Evolutionary conservation across 768 basidiomycete species (phyloP).

Genomic region (Auricularia cornea): DNA sequence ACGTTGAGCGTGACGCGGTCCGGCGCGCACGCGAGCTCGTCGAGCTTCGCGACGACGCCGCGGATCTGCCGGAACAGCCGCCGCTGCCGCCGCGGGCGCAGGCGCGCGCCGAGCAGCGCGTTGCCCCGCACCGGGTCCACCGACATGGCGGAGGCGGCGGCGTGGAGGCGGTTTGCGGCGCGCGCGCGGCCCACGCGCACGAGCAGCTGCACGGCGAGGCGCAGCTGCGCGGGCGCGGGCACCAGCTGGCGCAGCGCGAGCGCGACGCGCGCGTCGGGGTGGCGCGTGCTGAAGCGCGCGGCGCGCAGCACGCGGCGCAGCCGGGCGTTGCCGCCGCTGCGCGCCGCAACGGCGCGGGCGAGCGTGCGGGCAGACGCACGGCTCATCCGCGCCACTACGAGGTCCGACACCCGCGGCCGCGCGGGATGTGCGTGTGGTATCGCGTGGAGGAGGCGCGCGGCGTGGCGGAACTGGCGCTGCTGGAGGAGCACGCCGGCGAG

Average conservation of each 20-base stretch:
- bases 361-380: neutral
- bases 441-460: neutral
- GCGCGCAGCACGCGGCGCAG: neutral
- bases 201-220: conserved; percentile 29
- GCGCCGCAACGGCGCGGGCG: neutral
- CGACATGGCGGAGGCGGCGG: conserved; percentile 13
- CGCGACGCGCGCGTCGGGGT: neutral
- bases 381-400: neutral
- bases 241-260: neutral
- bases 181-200: conserved; percentile 33
- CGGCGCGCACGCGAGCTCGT: conserved; percentile 35
- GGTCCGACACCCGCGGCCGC: neutral
- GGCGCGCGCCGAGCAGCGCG: conserved; percentile 41
- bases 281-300: neutral
- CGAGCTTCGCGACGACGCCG: conserved; percentile 31
- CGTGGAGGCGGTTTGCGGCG: conserved; percentile 34
- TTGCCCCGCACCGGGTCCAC: conserved; percentile 42
- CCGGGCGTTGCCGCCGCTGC: neutral
- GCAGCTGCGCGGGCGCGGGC: conserved; percentile 18
- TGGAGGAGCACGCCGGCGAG: neutral
- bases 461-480: neutral
- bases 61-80: conserved; percentile 41
- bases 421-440: neutral
- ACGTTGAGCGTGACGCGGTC: conserved; percentile 69
- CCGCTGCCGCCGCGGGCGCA: conserved; percentile 21